Base-by-base conservation (phyloP, 2,329 filamentous ascomycete species). In the Xylaria sp. region DNA sequence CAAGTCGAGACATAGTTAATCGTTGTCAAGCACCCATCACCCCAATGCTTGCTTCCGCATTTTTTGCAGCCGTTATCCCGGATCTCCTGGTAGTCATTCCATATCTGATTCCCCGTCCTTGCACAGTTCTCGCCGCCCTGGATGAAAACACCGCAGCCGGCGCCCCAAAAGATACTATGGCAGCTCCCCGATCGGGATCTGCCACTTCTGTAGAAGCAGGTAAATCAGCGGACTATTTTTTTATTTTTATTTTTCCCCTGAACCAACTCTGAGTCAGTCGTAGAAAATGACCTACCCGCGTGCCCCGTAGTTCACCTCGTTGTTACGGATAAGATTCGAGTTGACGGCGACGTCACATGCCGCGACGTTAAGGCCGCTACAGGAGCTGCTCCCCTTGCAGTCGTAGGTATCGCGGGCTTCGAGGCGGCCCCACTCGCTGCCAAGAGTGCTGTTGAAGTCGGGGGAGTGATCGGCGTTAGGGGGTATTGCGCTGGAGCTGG, bases 21-120 rank as follows among this genome's bases (percentile, higher is more conserved):
- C 8, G 44, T 50, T 1, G 57, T 60, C 17, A 13, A 21, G 26
- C 57, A 60, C 13, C 54, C 54, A 2, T 50, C 18, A 13, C 43
- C 38, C 54, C 54, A 60, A n/a, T 51, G 17, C 44, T 57, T 60
- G 34, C 50, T 43, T n/a, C 57, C 57, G 49, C 57, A 60, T n/a
- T 50, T 51, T n/a, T 60, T 54, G 18, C 57, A 60, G 6, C 49
- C 46, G 4, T 11, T 24, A 2, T 43, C 2, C 2, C 57, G 43
- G 16, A 60, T 60, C 2, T 54, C 57, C 43, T 60, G 57, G 17
- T 57, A 60, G 29, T 60, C 57, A 45, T 45, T 52, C 57, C 57
- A 60, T 2, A 60, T 57, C 6, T 60, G 39, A 16, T 60, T 60
- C 11, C 57, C 57, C 11, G 54, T 50, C 21, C 46, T 41, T 2